These are phyloP conservation scores for Prunus mira DNA, from an alignment of 306 rosid species.

Conservation along the genomic window DNA sequence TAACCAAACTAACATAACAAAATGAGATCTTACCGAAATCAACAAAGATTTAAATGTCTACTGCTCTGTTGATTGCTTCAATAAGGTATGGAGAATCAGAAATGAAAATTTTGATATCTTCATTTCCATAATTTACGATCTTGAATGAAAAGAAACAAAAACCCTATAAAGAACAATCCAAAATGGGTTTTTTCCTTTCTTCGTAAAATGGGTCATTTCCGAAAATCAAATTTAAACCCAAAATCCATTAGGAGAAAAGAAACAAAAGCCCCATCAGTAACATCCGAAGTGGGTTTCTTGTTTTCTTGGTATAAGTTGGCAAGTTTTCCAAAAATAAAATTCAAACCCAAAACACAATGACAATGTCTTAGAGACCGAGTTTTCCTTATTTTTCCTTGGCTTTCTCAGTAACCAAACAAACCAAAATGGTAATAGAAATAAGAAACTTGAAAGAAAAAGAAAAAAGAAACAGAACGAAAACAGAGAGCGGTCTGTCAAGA, in stretches of 20 bases:
- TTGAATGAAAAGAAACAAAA: neutral
- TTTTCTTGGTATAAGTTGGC: neutral
- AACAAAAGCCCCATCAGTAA: neutral
- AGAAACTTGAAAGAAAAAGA: neutral
- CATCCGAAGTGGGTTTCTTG: neutral
- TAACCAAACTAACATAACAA: neutral
- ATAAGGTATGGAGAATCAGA: neutral
- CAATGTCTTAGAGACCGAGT: neutral
- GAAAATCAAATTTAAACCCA: neutral
- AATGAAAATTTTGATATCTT: neutral
- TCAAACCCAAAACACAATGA: neutral
- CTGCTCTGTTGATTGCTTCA: neutral
- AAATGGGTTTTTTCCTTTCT: neutral
- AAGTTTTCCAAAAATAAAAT: neutral
- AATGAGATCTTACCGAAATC: neutral
- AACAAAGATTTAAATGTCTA: neutral
- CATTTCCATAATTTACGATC: neutral
- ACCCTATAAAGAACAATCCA: no score
- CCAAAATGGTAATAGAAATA: neutral
- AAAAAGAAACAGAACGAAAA: neutral
- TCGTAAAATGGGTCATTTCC: neutral
- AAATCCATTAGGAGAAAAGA: neutral
- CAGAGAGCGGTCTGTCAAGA: neutral
- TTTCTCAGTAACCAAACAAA: neutral
- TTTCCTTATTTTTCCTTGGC: neutral